Conservation (phyloP, 345 rosid genomes). For the Moringa oleifera region DNA sequence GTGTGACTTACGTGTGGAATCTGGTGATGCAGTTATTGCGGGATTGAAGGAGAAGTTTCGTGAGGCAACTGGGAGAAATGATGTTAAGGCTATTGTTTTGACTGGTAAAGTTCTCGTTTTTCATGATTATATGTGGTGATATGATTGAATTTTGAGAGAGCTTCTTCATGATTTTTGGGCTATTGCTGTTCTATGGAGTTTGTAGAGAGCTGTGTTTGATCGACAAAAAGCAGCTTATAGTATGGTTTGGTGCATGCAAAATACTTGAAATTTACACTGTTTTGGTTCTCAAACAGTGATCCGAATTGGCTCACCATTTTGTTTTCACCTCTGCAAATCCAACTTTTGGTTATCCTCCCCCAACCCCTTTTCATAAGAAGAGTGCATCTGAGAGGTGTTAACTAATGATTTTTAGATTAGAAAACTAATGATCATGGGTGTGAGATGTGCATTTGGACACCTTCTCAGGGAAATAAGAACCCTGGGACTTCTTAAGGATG, state of each 20-base stretch:
- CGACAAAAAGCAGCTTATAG: too few species aligned
- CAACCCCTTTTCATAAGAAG: neutral
- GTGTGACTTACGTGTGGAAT: neutral
- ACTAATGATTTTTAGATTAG: neutral
- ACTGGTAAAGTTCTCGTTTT: conserved; percentile 37
- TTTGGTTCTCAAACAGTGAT: neutral
- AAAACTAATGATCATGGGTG: too few species aligned
- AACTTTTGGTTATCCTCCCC: neutral
- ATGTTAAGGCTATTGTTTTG: conserved; percentile 81
- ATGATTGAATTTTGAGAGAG: neutral
- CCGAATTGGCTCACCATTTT: neutral
- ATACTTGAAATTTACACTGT: neutral
- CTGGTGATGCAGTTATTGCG: conserved; percentile 40
- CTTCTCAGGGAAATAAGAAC: neutral
- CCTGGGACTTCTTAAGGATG: neutral
- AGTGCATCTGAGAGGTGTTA: neutral
- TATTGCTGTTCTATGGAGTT: neutral
- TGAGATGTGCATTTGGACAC: neutral
- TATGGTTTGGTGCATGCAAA: neutral
- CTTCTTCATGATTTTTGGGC: neutral
- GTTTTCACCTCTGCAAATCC: neutral
- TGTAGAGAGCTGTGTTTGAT: too few species aligned
- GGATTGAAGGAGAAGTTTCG: conserved; percentile 72
- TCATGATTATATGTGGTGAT: neutral
- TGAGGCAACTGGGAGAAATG: conserved; percentile 65